Percentiles rank a stretch among this genome's conserved stretches.
Conservation (phyloP, 2,329 filamentous ascomycete genomes). For the Stachybotrys chartarum region DNA sequence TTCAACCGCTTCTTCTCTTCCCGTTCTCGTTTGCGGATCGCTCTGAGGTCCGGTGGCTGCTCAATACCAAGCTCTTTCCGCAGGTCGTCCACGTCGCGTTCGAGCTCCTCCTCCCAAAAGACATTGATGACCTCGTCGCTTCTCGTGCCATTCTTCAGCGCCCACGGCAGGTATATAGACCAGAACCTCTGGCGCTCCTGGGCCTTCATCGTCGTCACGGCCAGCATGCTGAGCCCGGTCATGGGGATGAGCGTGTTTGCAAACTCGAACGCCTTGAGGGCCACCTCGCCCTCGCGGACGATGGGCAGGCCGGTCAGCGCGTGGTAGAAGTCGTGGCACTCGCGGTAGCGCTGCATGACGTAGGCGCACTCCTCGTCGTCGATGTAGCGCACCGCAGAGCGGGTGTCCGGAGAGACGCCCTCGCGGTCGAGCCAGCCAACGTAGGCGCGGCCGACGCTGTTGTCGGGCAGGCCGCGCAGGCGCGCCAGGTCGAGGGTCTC, state of each 20-base stretch:
- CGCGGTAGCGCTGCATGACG: conserved; percentile 96
- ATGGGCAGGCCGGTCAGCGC: conserved; percentile 85
- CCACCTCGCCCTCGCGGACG: conserved; percentile 91
- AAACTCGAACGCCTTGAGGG: conserved; percentile 97
- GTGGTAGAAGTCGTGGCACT: conserved; percentile 98
- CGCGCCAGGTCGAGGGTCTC: conserved; percentile 57
- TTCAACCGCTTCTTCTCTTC: conserved; percentile 62
- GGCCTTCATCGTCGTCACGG: conserved; percentile 78
- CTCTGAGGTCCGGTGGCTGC: conserved; percentile 77
- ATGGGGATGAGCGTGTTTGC: conserved; percentile 91
- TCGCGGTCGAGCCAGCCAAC: conserved; percentile 89
- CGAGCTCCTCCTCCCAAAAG: conserved; percentile 94
- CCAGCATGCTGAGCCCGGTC: conserved; percentile 81
- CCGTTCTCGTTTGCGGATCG: conserved; percentile 63
- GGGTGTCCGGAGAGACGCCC: conserved; percentile 86
- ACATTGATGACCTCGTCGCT: conserved; percentile 85
- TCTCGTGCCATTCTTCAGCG: conserved; percentile 70
- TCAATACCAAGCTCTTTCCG: conserved; percentile 74
- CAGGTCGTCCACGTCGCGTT: conserved; percentile 73
- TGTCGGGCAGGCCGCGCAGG: conserved; percentile 64
- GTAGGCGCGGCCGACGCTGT: conserved; percentile 76
- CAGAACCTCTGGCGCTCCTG: conserved; percentile 73
- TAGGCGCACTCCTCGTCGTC: conserved; percentile 95
- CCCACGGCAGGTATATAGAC: conserved; percentile 80
- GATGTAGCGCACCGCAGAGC: conserved; percentile 76